phyloP scores from a whole-genome alignment of 768 basidiomycete genomes.

The Mycena filopes region DNA sequence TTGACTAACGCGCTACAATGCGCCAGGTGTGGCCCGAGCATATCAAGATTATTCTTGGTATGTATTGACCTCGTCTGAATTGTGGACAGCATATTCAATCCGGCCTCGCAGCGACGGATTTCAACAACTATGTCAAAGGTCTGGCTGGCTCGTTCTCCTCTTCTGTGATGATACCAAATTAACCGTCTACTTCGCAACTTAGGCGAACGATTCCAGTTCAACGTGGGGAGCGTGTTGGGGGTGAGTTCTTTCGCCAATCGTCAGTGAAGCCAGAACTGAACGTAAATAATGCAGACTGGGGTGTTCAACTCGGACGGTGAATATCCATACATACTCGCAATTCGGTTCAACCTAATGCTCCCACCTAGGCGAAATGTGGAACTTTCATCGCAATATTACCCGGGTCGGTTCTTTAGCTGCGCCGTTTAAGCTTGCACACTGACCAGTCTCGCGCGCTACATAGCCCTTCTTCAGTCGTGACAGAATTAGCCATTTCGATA shows the following conservation, averaged over 20 bases:
- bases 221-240: constrained; percentile 26
- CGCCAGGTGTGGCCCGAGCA: constrained; percentile 34
- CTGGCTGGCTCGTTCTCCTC: background rate
- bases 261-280: background rate
- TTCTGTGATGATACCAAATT: background rate
- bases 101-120: constrained; percentile 40
- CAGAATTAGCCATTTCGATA: constrained; percentile 64
- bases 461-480: constrained; percentile 71
- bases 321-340: constrained; percentile 23
- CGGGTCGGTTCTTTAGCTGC: background rate
- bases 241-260: background rate
- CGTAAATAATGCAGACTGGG: constrained; percentile 46
- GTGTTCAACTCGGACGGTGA: constrained; percentile 73
- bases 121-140: constrained; percentile 43
- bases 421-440: background rate
- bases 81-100: too few species aligned
- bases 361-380: constrained; percentile 65
- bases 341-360: too few species aligned
- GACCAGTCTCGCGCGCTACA: constrained; percentile 41
- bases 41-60: constrained; percentile 41
- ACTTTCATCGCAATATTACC: constrained; percentile 45
- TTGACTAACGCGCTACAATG: too few species aligned
- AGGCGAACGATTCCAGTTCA: constrained; percentile 34
- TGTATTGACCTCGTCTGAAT: too few species aligned
- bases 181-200: too few species aligned